These are phyloP conservation scores for Sherardia arvensis DNA, from an alignment of 257 asterid genomes.

Conservation along the genomic window DNA sequence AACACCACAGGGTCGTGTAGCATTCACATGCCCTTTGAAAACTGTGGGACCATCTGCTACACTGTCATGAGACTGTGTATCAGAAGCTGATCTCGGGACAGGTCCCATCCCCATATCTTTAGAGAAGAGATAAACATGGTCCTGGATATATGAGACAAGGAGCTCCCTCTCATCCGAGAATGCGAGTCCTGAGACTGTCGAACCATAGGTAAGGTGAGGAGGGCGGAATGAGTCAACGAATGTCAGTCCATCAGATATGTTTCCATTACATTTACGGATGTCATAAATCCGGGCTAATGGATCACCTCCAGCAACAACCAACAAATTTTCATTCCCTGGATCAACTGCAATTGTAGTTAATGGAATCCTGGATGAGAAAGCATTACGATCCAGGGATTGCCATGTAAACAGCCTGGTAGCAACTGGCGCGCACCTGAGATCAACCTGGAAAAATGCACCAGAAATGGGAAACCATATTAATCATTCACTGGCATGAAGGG, in stretches of 20 bases:
- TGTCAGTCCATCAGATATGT: slow-evolving; percentile 53
- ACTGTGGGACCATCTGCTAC: slow-evolving; percentile 47
- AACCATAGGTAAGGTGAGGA: slow-evolving; percentile 46
- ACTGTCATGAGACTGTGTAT: slow-evolving; percentile 21
- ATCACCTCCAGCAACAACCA: slow-evolving; percentile 84
- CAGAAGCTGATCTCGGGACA: slow-evolving; percentile 29
- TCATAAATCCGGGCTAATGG: slow-evolving; percentile 76
- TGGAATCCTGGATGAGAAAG: slow-evolving; percentile 20
- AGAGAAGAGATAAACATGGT: slow-evolving; percentile 72
- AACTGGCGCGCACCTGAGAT: slow-evolving; percentile 53
- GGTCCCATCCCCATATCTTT: slow-evolving; percentile 68
- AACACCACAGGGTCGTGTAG: slow-evolving; percentile 72
- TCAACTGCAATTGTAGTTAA: slow-evolving; percentile 72
- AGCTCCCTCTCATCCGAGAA: slow-evolving; percentile 90
- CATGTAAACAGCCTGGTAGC: slow-evolving; percentile 66
- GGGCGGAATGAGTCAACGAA: slow-evolving; percentile 77
- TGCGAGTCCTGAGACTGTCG: slow-evolving; percentile 81
- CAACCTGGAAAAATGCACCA: slow-evolving; percentile 40
- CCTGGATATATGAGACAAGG: slow-evolving; percentile 74
- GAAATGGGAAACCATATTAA: slow-evolving; percentile 1
- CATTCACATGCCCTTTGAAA: slow-evolving; percentile 74
- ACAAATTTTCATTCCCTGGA: slow-evolving; percentile 81
- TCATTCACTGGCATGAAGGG: background rate
- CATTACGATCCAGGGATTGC: no score
- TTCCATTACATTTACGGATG: slow-evolving; percentile 66